phyloP scores from a whole-genome alignment of 441 rosid genomes.

The Syzygium syzygioides region DNA sequence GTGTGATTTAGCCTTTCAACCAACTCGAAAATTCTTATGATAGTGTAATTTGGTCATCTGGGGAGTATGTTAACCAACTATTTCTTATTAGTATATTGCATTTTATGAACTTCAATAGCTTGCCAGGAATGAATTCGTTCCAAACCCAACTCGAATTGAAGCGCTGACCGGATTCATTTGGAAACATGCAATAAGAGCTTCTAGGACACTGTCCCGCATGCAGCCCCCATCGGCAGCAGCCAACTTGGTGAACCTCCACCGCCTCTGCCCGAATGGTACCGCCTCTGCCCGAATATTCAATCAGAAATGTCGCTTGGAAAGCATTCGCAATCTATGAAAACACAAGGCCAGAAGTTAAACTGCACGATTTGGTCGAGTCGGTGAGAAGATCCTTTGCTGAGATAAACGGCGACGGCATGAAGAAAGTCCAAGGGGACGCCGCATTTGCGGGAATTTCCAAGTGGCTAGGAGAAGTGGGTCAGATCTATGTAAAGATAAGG shows the following conservation, averaged over 20 bases:
- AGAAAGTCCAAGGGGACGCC: not conserved
- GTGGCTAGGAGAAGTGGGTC: not conserved
- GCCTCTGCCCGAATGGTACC: not conserved
- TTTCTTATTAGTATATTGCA: not conserved
- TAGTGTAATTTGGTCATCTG: not conserved
- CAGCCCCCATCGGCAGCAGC: not conserved
- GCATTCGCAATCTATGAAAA: not conserved
- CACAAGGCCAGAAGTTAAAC: not conserved
- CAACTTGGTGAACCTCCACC: not conserved
- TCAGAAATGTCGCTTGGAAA: not conserved
- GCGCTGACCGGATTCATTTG: not conserved
- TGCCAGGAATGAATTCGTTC: not conserved
- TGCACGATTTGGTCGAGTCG: not conserved
- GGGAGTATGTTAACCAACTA: not conserved
- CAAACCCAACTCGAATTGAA: not conserved
- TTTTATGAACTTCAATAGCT: not conserved
- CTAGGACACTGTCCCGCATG: not conserved
- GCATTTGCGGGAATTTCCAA: not conserved
- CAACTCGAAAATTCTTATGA: not conserved
- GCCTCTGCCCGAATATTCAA: not conserved
- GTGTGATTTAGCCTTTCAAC: not conserved
- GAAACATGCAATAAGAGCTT: not conserved
- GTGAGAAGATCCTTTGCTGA: not conserved
- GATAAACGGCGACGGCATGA: not conserved
- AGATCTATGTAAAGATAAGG: not conserved